Base-by-base conservation (phyloP, 805 yeast species). In the Isabelozyma heimii region DNA sequence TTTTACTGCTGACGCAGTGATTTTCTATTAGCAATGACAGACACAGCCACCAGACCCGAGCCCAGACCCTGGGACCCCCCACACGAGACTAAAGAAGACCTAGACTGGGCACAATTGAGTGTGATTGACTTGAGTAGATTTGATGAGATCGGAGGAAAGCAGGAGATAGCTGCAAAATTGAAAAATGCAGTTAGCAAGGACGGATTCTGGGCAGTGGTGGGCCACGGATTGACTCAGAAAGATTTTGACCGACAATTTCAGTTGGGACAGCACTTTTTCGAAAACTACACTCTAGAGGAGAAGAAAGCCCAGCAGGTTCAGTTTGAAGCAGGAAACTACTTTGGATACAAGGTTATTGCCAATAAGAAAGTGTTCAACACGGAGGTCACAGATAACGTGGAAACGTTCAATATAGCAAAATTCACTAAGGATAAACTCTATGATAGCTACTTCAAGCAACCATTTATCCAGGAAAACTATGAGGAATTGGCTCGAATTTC, bases 81-180 rank as follows among this genome's bases (percentile, higher is more conserved):
- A 1, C 43, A 52, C 8, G 65, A 60, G 46, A 67, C 72, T 4
- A 47, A 48, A 16, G 57, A 63, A 33, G 39, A 52, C 4, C 55
- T 66, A 15, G 69, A 65, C 39, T 66, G 70, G 69, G 72, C 72
- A 0, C 65, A 65, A 17, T 52, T 66, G 37, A 57, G 58, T 1
- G 55, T 58, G 0, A 54, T 67, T 42, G 71, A 67, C 43, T 51
- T 67, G 39, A 51, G 60, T 27, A 50, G 52, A 20, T 67, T 61
- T 47, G 67, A 66, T 33, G 52, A 53, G 17, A 60, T 63, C 3
- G 63, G 57, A 1, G 66, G 65, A 8, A 66, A 63, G 46, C 49
- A 55, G 13, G 46, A 60, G 39, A 54, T 67, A 13, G 72, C 70
- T 2, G 48, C 56, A 27, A 60, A 65, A 17, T 55, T 66, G 35